Conservation (phyloP, 225 moss, liverwort and hornwort species). For the Pleurozium schreberi region DNA sequence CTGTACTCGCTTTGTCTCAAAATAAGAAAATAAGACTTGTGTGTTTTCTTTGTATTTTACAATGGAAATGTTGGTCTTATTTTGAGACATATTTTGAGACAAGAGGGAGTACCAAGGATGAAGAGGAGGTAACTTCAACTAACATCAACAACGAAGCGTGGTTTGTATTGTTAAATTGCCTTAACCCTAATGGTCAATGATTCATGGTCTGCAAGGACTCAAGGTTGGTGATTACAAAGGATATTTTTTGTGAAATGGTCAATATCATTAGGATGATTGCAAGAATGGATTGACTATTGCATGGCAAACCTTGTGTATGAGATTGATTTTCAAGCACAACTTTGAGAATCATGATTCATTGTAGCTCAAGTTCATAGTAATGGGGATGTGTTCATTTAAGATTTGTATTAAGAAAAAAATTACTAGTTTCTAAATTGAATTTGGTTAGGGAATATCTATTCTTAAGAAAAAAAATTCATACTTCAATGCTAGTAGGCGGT, state of each 20-base stretch:
- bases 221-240: not conserved
- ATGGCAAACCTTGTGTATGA: not conserved
- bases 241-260: not conserved
- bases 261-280: not conserved
- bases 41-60: too few species aligned
- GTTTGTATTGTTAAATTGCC: not conserved
- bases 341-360: not conserved
- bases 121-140: not conserved
- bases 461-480: too few species aligned
- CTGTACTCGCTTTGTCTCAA: too few species aligned
- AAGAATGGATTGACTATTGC: not conserved
- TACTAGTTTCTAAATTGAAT: not conserved
- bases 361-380: not conserved
- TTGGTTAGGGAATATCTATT: not conserved
- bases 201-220: not conserved
- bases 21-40: too few species aligned
- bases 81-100: too few species aligned
- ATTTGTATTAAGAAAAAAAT: not conserved
- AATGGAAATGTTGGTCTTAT: too few species aligned
- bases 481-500: rapidly evolving
- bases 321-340: not conserved
- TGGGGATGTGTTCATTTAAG: not conserved
- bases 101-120: not conserved
- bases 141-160: not conserved
- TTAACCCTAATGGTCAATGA: not conserved